A percentile compares a stretch with the other conserved stretches of the same genome.
Conservation (phyloP, 306 rosid species). For the Cicer chorassanicum region DNA sequence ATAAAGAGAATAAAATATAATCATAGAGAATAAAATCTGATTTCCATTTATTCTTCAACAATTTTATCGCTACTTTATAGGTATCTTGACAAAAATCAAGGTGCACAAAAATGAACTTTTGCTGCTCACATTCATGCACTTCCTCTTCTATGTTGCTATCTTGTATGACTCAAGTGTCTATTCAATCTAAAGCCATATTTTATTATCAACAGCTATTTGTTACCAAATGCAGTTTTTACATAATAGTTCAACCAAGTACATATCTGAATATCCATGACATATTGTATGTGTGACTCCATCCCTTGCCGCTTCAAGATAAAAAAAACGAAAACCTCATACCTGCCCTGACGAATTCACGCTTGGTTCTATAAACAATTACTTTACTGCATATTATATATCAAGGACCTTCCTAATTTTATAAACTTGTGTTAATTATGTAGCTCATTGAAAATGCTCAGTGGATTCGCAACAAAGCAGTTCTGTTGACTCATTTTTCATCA, state of each 20-base stretch:
- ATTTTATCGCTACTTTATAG: conserved; percentile 15
- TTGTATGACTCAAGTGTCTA: neutral
- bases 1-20: no score
- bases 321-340: conserved; percentile 7
- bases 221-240: neutral
- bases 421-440: conserved; percentile 52
- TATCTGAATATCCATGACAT: conserved; percentile 21
- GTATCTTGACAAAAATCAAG: conserved; percentile 37
- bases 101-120: conserved; percentile 4
- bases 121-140: conserved; percentile 7
- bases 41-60: no score
- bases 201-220: neutral
- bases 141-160: conserved; percentile 27
- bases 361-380: neutral
- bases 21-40: no score
- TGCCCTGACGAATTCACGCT: neutral
- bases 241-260: conserved; percentile 10
- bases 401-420: conserved; percentile 19
- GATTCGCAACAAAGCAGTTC: conserved; percentile 89
- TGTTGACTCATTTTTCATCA: conserved; percentile 94
- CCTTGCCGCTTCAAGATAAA: conserved; percentile 7
- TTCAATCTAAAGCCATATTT: conserved; percentile 17
- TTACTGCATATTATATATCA: conserved; percentile 13
- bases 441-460: conserved; percentile 78
- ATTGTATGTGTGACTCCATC: conserved; percentile 23